Conservation (phyloP, 2,329 filamentous ascomycete species). For the Lasiodiplodia citricola region DNA sequence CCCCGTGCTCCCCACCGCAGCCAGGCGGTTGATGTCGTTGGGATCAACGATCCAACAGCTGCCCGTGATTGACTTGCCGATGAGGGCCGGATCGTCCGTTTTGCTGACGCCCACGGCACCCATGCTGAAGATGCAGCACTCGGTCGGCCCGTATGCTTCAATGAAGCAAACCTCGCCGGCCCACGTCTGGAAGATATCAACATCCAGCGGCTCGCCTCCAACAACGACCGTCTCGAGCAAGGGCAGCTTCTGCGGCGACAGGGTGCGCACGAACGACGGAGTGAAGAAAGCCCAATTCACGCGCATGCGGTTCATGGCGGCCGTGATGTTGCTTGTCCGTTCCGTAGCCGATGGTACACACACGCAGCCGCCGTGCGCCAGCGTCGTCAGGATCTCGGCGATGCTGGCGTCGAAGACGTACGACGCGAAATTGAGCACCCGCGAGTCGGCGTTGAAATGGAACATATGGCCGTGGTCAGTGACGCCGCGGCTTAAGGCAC, state of each 20-base stretch:
- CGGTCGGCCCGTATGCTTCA: constrained; percentile 4
- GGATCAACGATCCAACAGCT: constrained; percentile 40
- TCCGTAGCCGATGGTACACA: constrained; percentile 62
- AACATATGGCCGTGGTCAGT: constrained; percentile 18
- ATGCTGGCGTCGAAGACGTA: constrained; percentile 62
- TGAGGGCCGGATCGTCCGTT: neutral
- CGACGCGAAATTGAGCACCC: constrained; percentile 58
- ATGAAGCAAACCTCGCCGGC: neutral
- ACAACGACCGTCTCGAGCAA: constrained; percentile 50
- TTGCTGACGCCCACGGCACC: neutral
- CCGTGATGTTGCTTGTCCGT: constrained; percentile 56
- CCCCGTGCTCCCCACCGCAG: constrained; percentile 42
- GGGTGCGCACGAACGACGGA: constrained; percentile 60
- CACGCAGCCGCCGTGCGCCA: constrained; percentile 63
- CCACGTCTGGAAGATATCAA: neutral
- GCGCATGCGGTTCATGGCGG: constrained; percentile 57
- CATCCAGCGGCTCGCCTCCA: constrained; percentile 50
- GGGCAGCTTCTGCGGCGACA: constrained; percentile 52
- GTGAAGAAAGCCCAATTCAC: constrained; percentile 63
- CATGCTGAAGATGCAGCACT: neutral
- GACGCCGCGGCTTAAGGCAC: constrained; percentile 26
- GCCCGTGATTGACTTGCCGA: neutral
- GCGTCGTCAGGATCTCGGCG: constrained; percentile 59
- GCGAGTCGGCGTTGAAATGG: constrained; percentile 32
- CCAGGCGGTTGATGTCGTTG: constrained; percentile 38